Evolutionary conservation across 441 rosid species (phyloP).

Genomic region (Aleurites moluccanus): DNA sequence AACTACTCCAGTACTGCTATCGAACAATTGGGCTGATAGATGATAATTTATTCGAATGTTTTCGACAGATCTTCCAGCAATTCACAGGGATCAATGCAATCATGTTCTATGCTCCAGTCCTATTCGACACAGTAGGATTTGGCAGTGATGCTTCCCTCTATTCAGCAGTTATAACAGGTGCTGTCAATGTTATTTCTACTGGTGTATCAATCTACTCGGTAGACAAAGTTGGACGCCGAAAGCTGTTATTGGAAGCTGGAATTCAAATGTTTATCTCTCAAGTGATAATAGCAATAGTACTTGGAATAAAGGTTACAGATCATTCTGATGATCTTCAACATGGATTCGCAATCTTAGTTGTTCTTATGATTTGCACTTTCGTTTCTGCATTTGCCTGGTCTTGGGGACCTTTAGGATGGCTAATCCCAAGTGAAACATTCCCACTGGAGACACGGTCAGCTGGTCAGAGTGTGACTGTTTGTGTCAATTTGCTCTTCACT

Average conservation of each 20-base stretch:
- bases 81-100: slow-evolving; percentile 96
- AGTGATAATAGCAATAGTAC: slow-evolving; percentile 59
- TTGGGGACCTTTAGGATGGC: slow-evolving; percentile 96
- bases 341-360: slow-evolving; percentile 58
- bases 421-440: slow-evolving; percentile 91
- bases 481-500: slow-evolving; percentile 81
- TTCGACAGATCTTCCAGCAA: slow-evolving; percentile 79
- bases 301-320: slow-evolving; percentile 73
- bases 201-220: slow-evolving; percentile 76
- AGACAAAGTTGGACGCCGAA: slow-evolving; percentile 79
- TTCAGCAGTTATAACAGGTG: slow-evolving; percentile 88
- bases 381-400: slow-evolving; percentile 97
- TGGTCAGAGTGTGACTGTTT: slow-evolving; percentile 86
- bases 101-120: slow-evolving; percentile 91
- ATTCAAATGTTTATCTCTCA: slow-evolving; percentile 86
- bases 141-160: slow-evolving; percentile 73
- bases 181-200: slow-evolving; percentile 83
- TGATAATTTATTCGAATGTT: not conserved
- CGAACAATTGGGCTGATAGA: not conserved
- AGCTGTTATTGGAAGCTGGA: slow-evolving; percentile 76
- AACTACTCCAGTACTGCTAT: no score
- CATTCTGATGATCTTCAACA: slow-evolving; percentile 43
- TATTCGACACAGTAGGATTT: slow-evolving; percentile 75
- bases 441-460: slow-evolving; percentile 90
- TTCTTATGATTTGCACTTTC: slow-evolving; percentile 70